Evolutionary conservation across 768 basidiomycete species (phyloP), one percentile per base, ranked within the genome.

Genomic region (Leccinum boreale): DNA sequence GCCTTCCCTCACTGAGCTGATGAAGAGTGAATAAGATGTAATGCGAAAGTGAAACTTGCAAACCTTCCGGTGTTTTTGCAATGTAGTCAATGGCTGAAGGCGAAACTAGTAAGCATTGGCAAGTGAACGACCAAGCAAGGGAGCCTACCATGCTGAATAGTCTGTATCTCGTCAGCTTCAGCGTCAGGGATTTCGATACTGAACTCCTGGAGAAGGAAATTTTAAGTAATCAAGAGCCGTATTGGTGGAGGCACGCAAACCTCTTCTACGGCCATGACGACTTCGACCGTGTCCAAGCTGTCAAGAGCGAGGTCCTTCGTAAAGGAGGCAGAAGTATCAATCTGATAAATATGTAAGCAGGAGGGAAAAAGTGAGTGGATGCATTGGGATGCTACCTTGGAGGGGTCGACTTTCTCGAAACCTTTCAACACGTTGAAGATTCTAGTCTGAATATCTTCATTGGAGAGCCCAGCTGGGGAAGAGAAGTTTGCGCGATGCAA

Each of bases 211-310:
- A 17, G 55, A 31, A 46, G 17, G 5, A 15, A 36, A 3, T 21
- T 29, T 33, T 35, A 24, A 50, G 33, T 11, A 23, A 7, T 56
- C 21, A 53, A 55, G 52, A 39, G 17, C 55, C 58, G 42, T 42
- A 42, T 55, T 48, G 21, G n/a, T 56, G 33, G 28, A 39, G 45
- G 56, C 19, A 36, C 23, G 24, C 61, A 52, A 64, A 85, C 89
- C 84, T 94, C 97, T 77, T 99, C 97, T 64, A 99, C 89, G 42
- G 96, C 94, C 94, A 99, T 97, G 66, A 98, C 92, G 26, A 98
- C 94, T 74, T 99, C 97, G 19, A 99, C 95, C 19, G 94, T 84
- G 73, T 99, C 97, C 71, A 99, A 78, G 67, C 94, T 98, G 76
- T 99, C 97, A 31, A 50, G 81, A 82, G 66, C 82, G 80, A 57